Evolutionary conservation across 495 filamentous ascomycete genomes (phyloP), one percentile per base, ranked within the genome.

Genomic region (Penicillium cataractarum): DNA sequence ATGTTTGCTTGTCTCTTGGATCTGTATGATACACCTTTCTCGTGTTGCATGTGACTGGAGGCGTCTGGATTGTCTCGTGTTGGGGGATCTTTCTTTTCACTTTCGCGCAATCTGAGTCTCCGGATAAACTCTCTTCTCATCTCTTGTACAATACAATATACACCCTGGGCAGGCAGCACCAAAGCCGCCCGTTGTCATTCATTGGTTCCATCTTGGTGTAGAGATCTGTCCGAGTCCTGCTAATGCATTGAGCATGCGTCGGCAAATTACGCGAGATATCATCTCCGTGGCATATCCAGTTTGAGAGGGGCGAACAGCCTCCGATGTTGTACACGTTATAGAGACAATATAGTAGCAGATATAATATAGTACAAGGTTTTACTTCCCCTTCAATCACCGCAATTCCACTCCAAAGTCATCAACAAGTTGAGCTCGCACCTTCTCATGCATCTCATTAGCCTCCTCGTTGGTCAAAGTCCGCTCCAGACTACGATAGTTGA

Each of bases 401-500:
- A 99, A 76, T 74, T 97, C 91, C 17, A 97, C 91, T 1, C 90
- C 89, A 55, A 96, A 76, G 57, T 83, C 85, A 58, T 83, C 76
- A 31, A 89, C 87, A 57, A 98, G 71, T 55, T 78, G 80, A 56
- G 77, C 66, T 21, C 78, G 75, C 39, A 98, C 86, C 68, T 76
- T 67, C 15, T 86, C 80, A 75, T 99, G 94, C 66, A 96, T 74
- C 26, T 79, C 76, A 72, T 96, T 96, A 5, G 84, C 81, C 79
- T 96, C 90, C 54, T 80, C 78, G 57, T 92, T 94, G 27, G 85
- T 95, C 76, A 99, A 77, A 8, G 96, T 99, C 65, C 86, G 83
- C 76, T 97, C 94, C 66, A 97, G 74, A 71, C 91, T 93, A 44
- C 93, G 82, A 70, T 98, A 99, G 71, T 92, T 94, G 68, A 97